Percentiles rank a stretch among this genome's conserved stretches.
Conservation (phyloP, 345 rosid genomes). For the Trapa incisa region DNA sequence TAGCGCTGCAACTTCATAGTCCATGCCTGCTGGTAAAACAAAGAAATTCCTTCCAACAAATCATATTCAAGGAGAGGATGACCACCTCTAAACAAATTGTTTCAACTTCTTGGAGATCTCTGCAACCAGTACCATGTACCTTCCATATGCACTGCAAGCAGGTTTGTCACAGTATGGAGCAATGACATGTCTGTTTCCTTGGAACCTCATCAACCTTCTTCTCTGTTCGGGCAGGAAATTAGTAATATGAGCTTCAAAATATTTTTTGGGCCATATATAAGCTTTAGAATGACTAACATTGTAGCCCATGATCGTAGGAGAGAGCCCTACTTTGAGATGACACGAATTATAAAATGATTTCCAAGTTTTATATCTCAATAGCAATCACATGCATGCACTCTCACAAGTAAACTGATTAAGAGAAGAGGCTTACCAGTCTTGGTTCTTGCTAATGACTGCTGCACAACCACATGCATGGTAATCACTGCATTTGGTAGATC, state of each 20-base stretch:
- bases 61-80: background rate
- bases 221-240: constrained; percentile 32
- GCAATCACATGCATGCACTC: background rate
- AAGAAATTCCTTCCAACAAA: background rate
- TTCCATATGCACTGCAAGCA: constrained; percentile 7
- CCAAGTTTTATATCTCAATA: constrained; percentile 2
- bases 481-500: constrained; percentile 59
- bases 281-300: background rate
- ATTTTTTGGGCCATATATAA: background rate
- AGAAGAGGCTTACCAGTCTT: constrained; percentile 45
- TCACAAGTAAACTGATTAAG: background rate
- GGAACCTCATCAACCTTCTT: constrained; percentile 54
- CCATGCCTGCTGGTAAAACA: constrained; percentile 2
- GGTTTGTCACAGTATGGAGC: constrained; percentile 51
- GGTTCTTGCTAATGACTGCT: constrained; percentile 55
- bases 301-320: background rate
- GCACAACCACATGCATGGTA: constrained; percentile 95
- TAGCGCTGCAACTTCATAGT: background rate
- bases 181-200: constrained; percentile 42
- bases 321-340: background rate
- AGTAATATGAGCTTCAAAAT: background rate
- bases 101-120: background rate
- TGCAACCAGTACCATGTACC: constrained; percentile 4
- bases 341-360: background rate
- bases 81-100: background rate